phyloP scores from a whole-genome alignment of 2,329 filamentous ascomycete genomes.

The Aureobasidium sp. region DNA sequence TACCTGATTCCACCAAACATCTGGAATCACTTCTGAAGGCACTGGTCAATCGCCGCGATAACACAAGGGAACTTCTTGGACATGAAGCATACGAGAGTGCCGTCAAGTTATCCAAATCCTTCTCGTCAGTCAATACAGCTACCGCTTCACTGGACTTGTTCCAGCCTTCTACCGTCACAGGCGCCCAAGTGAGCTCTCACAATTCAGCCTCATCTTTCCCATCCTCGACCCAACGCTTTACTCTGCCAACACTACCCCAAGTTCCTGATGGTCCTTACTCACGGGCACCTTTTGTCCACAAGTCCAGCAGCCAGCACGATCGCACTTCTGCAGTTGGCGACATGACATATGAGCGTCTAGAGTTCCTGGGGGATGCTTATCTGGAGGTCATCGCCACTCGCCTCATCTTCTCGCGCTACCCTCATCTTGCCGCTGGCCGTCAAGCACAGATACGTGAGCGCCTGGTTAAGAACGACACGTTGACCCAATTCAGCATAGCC shows the following conservation, averaged over 20 bases:
- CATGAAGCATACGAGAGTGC: conserved; percentile 5
- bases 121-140: conserved; percentile 11
- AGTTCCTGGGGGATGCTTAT: conserved; percentile 85
- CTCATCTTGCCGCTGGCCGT: conserved; percentile 57
- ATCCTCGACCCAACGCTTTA: conserved; percentile 15
- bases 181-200: conserved; percentile 19
- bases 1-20: conserved; percentile 4
- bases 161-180: conserved; percentile 3
- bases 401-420: conserved; percentile 68
- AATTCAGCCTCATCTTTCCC: neutral
- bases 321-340: conserved; percentile 22
- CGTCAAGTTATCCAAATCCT: neutral
- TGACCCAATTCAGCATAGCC: conserved; percentile 59
- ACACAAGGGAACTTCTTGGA: neutral
- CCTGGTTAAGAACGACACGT: conserved; percentile 72
- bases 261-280: conserved; percentile 22
- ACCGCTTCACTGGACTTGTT: conserved; percentile 4
- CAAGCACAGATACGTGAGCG: conserved; percentile 70
- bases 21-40: conserved; percentile 8
- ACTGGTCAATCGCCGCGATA: neutral
- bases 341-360: conserved; percentile 68
- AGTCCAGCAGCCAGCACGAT: conserved; percentile 23
- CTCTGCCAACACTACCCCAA: conserved; percentile 26
- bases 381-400: conserved; percentile 69
- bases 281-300: conserved; percentile 29